phyloP scores from a whole-genome alignment of 257 asterid species.

The Henckelia pumila region DNA sequence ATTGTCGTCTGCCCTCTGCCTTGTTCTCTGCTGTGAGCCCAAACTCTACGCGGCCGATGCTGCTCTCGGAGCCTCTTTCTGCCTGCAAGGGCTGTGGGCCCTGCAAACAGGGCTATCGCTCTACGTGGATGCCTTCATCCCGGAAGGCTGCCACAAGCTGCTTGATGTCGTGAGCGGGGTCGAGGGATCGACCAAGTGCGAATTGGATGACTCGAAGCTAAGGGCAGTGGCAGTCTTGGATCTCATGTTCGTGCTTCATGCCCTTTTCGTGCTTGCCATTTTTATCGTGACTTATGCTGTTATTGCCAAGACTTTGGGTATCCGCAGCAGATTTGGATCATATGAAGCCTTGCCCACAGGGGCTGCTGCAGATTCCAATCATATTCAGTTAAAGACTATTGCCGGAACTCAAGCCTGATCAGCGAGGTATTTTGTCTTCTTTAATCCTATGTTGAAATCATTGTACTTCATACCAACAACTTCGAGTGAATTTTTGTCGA shows the following conservation, averaged over 20 bases:
- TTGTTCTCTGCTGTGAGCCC: conserved; percentile 54
- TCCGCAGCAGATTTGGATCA: conserved; percentile 61
- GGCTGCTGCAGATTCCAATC: conserved; percentile 52
- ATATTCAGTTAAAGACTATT: conserved; percentile 84
- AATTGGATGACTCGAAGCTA: conserved; percentile 83
- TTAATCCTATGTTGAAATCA: neutral
- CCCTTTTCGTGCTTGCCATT: conserved; percentile 53
- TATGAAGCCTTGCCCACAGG: conserved; percentile 71
- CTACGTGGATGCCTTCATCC: conserved; percentile 86
- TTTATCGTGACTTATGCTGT: conserved; percentile 48
- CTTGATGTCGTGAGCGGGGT: conserved; percentile 86
- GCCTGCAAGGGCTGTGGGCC: conserved; percentile 87
- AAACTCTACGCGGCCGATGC: conserved; percentile 61
- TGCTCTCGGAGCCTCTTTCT: conserved; percentile 57
- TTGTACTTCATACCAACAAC: conserved; percentile 18
- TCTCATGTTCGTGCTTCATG: conserved; percentile 67
- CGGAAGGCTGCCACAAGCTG: conserved; percentile 93
- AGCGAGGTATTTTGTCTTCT: conserved; percentile 27
- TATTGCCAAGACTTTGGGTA: conserved; percentile 56
- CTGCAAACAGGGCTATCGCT: conserved; percentile 84
- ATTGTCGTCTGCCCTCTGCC: conserved; percentile 47
- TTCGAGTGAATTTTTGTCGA: conserved; percentile 9
- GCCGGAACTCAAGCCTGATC: conserved; percentile 81
- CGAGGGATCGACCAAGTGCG: conserved; percentile 96
- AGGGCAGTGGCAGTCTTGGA: conserved; percentile 84